These are phyloP conservation scores for Pittosporum tobira DNA, from an alignment of 129 eudicot genomes.

Conservation along the genomic window DNA sequence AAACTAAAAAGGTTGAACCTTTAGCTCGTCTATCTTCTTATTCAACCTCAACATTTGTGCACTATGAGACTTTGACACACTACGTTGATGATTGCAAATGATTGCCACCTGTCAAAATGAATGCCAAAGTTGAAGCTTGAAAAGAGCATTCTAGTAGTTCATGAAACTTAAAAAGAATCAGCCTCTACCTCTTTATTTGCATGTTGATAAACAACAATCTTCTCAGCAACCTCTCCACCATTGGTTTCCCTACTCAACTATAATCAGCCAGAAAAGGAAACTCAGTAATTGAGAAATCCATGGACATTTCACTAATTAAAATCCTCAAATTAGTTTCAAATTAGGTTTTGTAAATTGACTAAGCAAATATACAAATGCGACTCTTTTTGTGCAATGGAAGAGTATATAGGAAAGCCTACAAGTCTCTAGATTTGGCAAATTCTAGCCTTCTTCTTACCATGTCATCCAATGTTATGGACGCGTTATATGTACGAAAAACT, in stretches of 20 bases:
- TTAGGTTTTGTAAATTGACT: no score
- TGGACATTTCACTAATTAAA: no score
- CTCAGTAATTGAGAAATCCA: no score
- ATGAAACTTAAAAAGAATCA: conserved; percentile 1
- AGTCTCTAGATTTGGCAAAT: no score
- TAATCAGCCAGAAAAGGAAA: conserved; percentile 7
- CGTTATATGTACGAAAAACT: conserved; percentile 97
- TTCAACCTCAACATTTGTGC: conserved; percentile 58
- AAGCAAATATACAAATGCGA: no score
- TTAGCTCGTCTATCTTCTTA: conserved; percentile 69
- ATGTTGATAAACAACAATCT: conserved; percentile 55
- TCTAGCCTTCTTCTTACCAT: conserved; percentile 46
- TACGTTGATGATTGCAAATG: conserved; percentile 97
- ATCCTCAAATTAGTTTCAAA: no score
- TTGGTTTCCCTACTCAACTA: conserved; percentile 67
- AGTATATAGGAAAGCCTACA: no score
- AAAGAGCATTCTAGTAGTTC: conserved; percentile 3
- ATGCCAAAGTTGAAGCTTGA: background rate
- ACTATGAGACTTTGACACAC: conserved; percentile 79
- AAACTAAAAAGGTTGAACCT: no score
- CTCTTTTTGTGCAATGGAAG: no score
- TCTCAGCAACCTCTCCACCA: conserved; percentile 65
- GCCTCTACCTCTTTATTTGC: conserved; percentile 87
- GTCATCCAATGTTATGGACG: conserved; percentile 87
- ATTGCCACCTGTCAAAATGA: conserved; percentile 70